Conservation (phyloP, 1,284 basidiomycete genomes). For the Trichosporon ovoides region DNA sequence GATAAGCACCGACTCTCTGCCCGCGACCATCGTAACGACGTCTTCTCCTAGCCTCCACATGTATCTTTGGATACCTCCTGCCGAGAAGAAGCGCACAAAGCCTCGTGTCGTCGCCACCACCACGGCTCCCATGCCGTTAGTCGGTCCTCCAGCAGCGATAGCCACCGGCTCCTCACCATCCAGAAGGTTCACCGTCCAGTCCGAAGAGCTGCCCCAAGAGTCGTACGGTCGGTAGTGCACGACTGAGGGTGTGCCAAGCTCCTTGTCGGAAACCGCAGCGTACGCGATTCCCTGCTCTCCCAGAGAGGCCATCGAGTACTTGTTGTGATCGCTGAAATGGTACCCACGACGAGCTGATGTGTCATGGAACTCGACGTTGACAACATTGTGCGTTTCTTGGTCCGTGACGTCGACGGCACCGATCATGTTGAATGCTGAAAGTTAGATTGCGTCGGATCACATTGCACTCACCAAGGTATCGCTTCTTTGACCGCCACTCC, state of each 20-base stretch:
- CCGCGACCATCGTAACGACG: conserved; percentile 82
- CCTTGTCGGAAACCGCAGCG: conserved; percentile 64
- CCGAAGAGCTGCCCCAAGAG: conserved; percentile 64
- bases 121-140: conserved; percentile 53
- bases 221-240: conserved; percentile 80
- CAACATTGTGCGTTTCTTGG: conserved; percentile 84
- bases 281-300: conserved; percentile 84
- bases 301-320: conserved; percentile 75
- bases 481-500: conserved; percentile 73
- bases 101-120: conserved; percentile 81
- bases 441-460: background rate
- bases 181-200: conserved; percentile 77
- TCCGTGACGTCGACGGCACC: conserved; percentile 92
- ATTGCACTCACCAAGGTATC: conserved; percentile 70
- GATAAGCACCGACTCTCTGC: conserved; percentile 76
- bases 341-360: conserved; percentile 70
- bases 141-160: conserved; percentile 68
- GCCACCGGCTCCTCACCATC: conserved; percentile 65
- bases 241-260: conserved; percentile 54
- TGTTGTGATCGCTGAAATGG: conserved; percentile 82
- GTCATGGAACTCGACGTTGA: conserved; percentile 95
- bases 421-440: conserved; percentile 79
- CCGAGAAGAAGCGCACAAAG: conserved; percentile 85
- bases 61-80: conserved; percentile 83
- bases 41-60: conserved; percentile 80